These are phyloP conservation scores for Citrus medica DNA, from an alignment of 345 rosid genomes.

Conservation along the genomic window DNA sequence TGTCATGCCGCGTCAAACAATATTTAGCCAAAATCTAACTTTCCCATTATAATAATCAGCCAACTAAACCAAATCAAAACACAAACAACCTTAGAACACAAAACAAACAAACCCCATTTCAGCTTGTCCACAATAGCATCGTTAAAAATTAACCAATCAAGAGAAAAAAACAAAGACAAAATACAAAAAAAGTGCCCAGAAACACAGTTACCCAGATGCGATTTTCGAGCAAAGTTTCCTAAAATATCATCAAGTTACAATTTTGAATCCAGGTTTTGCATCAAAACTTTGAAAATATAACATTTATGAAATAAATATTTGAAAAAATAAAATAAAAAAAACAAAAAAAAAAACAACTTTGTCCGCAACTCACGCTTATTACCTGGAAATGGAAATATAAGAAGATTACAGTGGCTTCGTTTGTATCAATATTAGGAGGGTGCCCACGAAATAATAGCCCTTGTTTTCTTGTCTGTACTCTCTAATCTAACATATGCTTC, in stretches of 20 bases:
- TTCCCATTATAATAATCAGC: conserved; percentile 12
- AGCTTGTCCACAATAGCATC: conserved; percentile 5
- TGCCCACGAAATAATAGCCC: conserved; percentile 5
- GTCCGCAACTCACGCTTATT: conserved; percentile 20
- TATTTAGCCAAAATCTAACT: conserved; percentile 8
- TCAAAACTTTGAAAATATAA: neutral
- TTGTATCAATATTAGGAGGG: conserved; percentile 19
- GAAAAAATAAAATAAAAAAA: neutral
- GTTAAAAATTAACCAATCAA: conserved; percentile 13
- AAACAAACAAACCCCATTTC: conserved; percentile 7
- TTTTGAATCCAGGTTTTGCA: conserved; percentile 8
- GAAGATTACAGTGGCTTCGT: conserved; percentile 11
- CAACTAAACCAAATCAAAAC: conserved; percentile 17
- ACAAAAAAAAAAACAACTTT: neutral
- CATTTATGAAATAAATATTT: neutral
- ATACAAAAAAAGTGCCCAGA: neutral
- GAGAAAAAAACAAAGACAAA: neutral
- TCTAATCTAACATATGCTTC: neutral
- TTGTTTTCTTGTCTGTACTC: conserved; percentile 11
- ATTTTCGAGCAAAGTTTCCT: conserved; percentile 18
- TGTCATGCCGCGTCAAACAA: conserved; percentile 14
- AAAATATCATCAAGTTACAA: conserved; percentile 7
- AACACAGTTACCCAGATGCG: conserved; percentile 26
- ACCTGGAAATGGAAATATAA: conserved; percentile 27
- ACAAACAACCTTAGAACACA: neutral